Evolutionary conservation across 345 rosid genomes (phyloP).

Genomic region (Turnera subulata): DNA sequence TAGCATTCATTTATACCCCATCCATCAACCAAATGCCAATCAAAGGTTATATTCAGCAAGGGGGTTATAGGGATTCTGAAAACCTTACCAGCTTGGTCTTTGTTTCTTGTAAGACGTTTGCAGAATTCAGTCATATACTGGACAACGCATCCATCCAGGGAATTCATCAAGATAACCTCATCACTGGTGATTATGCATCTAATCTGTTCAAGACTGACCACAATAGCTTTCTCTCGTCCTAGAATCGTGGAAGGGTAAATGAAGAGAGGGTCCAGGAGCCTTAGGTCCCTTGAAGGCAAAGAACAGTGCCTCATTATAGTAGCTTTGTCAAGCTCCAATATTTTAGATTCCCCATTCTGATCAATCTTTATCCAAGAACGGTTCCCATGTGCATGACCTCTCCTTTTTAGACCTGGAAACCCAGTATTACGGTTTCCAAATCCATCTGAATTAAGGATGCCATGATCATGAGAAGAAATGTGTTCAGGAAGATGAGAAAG

Average conservation of each 20-base stretch:
- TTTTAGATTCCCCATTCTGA: constrained; percentile 53
- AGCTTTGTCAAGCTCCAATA: constrained; percentile 78
- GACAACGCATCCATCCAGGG: constrained; percentile 67
- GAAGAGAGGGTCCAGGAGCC: constrained; percentile 94
- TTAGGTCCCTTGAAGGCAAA: constrained; percentile 82
- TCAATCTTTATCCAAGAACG: constrained; percentile 95
- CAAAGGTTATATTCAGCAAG: neutral
- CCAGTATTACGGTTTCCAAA: constrained; percentile 38
- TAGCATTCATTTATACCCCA: neutral
- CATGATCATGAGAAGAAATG: constrained; percentile 27
- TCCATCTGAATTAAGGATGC: constrained; percentile 39
- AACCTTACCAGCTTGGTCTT: constrained; percentile 55
- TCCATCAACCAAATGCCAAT: neutral
- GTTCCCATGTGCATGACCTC: constrained; percentile 63
- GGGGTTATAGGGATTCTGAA: neutral
- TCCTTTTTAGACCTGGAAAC: constrained; percentile 59
- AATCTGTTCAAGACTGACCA: constrained; percentile 85
- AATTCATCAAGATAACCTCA: constrained; percentile 89
- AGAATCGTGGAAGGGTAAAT: constrained; percentile 86
- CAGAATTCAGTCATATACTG: constrained; percentile 76
- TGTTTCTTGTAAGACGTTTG: constrained; percentile 68
- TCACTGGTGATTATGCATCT: constrained; percentile 93
- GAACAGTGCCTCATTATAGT: constrained; percentile 93
- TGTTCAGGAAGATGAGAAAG: constrained; percentile 32
- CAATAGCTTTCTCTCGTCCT: constrained; percentile 93